phyloP scores from a whole-genome alignment of 306 rosid species.

The Spatholobus suberectus region DNA sequence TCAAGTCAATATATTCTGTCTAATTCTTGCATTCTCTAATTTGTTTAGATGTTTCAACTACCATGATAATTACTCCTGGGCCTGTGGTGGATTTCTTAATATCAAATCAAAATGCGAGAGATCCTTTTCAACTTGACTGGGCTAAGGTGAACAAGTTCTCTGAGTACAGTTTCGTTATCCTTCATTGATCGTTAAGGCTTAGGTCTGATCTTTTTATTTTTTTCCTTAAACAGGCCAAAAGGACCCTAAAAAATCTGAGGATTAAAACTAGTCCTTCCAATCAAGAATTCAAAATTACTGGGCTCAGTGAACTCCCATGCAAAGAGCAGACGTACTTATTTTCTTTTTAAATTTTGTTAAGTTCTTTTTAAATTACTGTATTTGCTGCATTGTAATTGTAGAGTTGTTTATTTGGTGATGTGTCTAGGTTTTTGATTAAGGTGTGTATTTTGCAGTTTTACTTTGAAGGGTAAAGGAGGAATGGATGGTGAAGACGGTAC shows the following conservation, averaged over 20 bases:
- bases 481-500: slow-evolving; percentile 48
- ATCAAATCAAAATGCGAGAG: slow-evolving; percentile 79
- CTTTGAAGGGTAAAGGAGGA: slow-evolving; percentile 61
- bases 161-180: background rate
- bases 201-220: background rate
- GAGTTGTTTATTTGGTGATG: background rate
- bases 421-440: background rate
- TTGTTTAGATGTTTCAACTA: slow-evolving; percentile 85
- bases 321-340: slow-evolving; percentile 67
- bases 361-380: background rate
- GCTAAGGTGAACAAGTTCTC: slow-evolving; percentile 64
- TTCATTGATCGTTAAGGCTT: background rate
- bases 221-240: slow-evolving; percentile 73
- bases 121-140: slow-evolving; percentile 90
- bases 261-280: slow-evolving; percentile 72
- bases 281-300: slow-evolving; percentile 78
- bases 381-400: slow-evolving; percentile 2
- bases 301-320: slow-evolving; percentile 86
- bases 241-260: slow-evolving; percentile 85
- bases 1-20: background rate
- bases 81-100: slow-evolving; percentile 92
- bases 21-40: background rate
- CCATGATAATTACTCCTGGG: slow-evolving; percentile 91
- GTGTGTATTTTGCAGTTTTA: slow-evolving; percentile 57
- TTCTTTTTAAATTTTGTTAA: slow-evolving; percentile 7